Percentiles rank a stretch among this genome's conserved stretches.
Conservation (phyloP, 805 yeast genomes). For the Saccharomycodes ludwigii region DNA sequence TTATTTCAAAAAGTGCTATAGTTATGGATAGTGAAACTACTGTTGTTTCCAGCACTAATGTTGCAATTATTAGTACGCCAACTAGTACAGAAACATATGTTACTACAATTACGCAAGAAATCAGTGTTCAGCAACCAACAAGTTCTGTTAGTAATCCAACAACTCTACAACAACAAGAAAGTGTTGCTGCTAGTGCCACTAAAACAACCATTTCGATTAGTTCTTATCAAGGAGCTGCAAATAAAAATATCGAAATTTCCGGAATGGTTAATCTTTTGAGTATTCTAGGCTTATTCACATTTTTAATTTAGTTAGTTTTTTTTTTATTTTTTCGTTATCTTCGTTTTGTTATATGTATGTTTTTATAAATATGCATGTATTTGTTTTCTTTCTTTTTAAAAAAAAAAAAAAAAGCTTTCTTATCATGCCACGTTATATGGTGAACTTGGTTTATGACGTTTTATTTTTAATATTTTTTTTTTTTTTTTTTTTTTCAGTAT, state of each 20-base stretch:
- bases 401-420: not conserved
- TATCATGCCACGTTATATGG: conserved; percentile 1
- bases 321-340: not conserved
- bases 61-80: conserved; percentile 4
- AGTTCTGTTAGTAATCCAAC: not conserved
- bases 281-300: not conserved
- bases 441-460: conserved; percentile 1
- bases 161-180: conserved; percentile 2
- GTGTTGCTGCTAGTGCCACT: too few species aligned
- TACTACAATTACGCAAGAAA: conserved; percentile 2
- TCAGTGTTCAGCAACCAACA: not conserved
- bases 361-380: not conserved
- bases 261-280: not conserved
- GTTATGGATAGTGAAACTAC: not conserved
- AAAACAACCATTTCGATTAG: conserved; percentile 6
- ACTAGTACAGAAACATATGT: conserved; percentile 4
- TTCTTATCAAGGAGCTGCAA: conserved; percentile 8
- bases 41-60: not conserved
- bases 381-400: not conserved
- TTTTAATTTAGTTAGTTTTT: not conserved
- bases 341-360: not conserved
- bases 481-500: conserved; percentile 1
- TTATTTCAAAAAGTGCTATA: not conserved
- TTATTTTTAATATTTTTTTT: conserved; percentile 3
- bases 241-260: not conserved